Base-by-base conservation (phyloP, 2,329 filamentous ascomycete species). In the Aspergillus hortae region DNA sequence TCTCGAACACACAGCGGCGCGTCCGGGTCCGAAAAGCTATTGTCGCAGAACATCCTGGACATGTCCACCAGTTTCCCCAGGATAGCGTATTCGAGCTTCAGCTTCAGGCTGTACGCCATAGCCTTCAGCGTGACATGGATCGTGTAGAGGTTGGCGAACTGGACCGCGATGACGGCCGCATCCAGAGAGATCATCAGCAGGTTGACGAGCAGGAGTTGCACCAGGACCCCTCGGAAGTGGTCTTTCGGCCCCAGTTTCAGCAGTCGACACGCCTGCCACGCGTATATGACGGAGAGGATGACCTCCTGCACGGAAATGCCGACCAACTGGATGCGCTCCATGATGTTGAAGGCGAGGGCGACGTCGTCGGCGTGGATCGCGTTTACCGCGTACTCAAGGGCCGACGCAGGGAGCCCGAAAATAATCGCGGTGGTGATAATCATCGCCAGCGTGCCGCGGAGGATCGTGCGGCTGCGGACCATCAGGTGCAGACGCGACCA, bases 221-320 rank as follows among this genome's bases (percentile, higher is more conserved):
- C 61, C 61, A 78, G 70, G 14, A 78, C 67, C 21, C 64, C 62
- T 12, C 59, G 55, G 33, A 71, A 67, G 21, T 76, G 72, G 2
- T 71, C 50, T 5, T 67, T 67, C 33, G 81, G 64, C 15, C 81
- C 67, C 71, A 62, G 62, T 4, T 57, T 56, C 0, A 68, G 56
- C 3, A 55, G 55, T 2, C 68, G 72, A 42, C 75, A 58, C 0
- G 79, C 76, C 55, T 80, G 76, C 58, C 63, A 67, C 35, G 82
- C 78, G 61, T 80, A 82, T 17, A 80, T 64, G 1, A 65, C 65
- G 4, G 77, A 78, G 45, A 83, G 73, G 42, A 80, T 63, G 27
- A 75, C 64, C 51, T 83, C 80, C 53, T 81, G 79, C 3, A 77
- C 35, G 50, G 74, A 78, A 56, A 81, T 80, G 4, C 76, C 67